phyloP scores from a whole-genome alignment of 2,329 filamentous ascomycete genomes.

The Cordyceps pruinosa region DNA sequence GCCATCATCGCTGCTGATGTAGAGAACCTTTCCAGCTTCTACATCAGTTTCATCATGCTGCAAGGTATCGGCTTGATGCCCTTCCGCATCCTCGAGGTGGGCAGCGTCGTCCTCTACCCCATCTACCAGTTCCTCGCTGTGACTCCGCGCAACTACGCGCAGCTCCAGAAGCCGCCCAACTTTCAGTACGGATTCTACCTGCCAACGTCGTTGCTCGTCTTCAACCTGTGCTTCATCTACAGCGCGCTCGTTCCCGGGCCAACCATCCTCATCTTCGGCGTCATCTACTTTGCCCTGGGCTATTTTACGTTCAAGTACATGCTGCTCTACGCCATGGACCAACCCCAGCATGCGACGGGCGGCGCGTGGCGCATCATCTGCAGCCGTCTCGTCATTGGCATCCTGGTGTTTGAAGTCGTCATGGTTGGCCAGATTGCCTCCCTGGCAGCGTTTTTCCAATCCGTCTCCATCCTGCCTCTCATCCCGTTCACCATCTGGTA shows the following conservation, averaged over 20 bases:
- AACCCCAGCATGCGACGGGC: slow-evolving; percentile 88
- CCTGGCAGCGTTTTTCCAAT: slow-evolving; percentile 63
- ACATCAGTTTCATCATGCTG: slow-evolving; percentile 87
- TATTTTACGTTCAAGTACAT: slow-evolving; percentile 96
- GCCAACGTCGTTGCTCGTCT: slow-evolving; percentile 83
- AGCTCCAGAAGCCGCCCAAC: slow-evolving; percentile 71
- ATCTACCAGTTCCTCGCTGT: slow-evolving; percentile 70
- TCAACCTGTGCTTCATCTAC: slow-evolving; percentile 94
- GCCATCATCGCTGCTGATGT: slow-evolving; percentile 69
- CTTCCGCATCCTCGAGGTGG: slow-evolving; percentile 84
- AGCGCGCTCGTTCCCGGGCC: slow-evolving; percentile 76
- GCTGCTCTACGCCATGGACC: slow-evolving; percentile 95
- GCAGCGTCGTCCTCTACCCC: slow-evolving; percentile 76
- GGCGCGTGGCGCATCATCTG: slow-evolving; percentile 96
- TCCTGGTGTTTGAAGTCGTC: slow-evolving; percentile 83
- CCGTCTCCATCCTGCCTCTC: slow-evolving; percentile 67
- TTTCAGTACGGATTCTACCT: slow-evolving; percentile 97
- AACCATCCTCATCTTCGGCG: slow-evolving; percentile 72
- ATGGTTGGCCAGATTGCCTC: slow-evolving; percentile 82
- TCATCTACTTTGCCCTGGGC: slow-evolving; percentile 76
- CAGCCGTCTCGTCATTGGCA: slow-evolving; percentile 77
- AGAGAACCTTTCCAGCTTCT: slow-evolving; percentile 70
- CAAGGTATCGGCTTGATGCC: slow-evolving; percentile 92
- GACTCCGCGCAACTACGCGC: slow-evolving; percentile 82
- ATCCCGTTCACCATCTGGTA: slow-evolving; percentile 82